A percentile compares a stretch with the other conserved stretches of the same genome.
phyloP scores from a whole-genome alignment of 441 rosid genomes.

The Corymbia calophylla region DNA sequence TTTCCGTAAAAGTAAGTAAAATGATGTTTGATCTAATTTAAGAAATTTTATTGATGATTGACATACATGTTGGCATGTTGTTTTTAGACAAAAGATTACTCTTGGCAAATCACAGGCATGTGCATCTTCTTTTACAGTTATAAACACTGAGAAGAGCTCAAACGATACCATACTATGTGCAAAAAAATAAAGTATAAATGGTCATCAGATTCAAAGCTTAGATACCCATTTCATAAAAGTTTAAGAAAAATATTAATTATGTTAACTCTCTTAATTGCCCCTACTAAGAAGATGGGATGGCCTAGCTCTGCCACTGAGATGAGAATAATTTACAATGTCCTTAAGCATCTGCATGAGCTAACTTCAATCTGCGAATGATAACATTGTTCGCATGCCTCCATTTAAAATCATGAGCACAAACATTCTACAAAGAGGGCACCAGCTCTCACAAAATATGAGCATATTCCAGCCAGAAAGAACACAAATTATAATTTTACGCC shows the following conservation, averaged over 20 bases:
- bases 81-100: not conserved
- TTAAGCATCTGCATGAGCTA: not conserved
- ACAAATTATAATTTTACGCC: not conserved
- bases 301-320: not conserved
- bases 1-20: not conserved
- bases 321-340: not conserved
- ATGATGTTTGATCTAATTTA: not conserved
- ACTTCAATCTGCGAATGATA: not conserved
- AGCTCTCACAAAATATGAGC: not conserved
- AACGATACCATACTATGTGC: not conserved
- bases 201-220: not conserved
- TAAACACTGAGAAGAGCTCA: not conserved
- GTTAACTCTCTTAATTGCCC: not conserved
- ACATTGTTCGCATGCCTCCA: not conserved
- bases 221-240: not conserved
- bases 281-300: not conserved
- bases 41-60: not conserved
- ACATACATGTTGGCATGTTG: not conserved
- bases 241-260: not conserved
- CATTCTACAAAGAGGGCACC: not conserved
- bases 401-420: not conserved
- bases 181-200: not conserved
- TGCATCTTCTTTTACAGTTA: not conserved
- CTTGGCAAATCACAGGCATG: not conserved
- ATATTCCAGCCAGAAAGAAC: not conserved